Base-by-base conservation (phyloP, 2,329 filamentous ascomycete species). In the Colletotrichum incanum region DNA sequence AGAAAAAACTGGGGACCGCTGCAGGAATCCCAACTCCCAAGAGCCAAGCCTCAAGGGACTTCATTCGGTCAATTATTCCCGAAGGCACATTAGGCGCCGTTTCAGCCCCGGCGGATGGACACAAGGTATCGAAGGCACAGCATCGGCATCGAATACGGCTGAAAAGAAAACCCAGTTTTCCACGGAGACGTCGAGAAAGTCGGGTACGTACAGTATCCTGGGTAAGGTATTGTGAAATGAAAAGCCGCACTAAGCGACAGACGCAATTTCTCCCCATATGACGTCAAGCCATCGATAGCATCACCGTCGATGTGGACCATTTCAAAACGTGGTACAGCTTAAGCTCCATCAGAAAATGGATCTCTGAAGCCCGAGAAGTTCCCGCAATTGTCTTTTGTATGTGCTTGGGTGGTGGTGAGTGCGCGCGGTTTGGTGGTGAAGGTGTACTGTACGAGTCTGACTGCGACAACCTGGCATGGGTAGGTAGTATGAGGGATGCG, bases 231-330 rank as follows among this genome's bases (percentile, higher is more conserved):
- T 23, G 12, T 54, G 45, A 60, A 62, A 34, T 56, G 70, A 65
- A 64, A 63, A 72, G 66, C 66, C 70, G 70, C 70, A 63, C 50
- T 70, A 60, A 61, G 65, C 70, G 70, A 72, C 54, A 43, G 60
- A 16, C 26, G 49, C 45, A 20, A 52, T 34, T 45, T 49, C 2
- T 45, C 26, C 34, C 18, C 14, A 3, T 8, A 65, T 72, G 70
- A 72, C 70, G 70, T 72, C 70, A 72, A 45, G 52, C 39, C n/a
- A 37, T 39, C 45, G 65, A 55, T 18, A 23, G 16, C 23, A 47
- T 64, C 31, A 50, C 58, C 43, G 47, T 7, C 23, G 12, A 26
- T 31, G 70, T 70, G 70, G 70, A 55, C 50, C 65, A 11, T 34
- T 49, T 26, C 9, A 59, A 70, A 70, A 72, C 70, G 70, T 43